Evolutionary conservation across 306 rosid species (phyloP), one percentile per base, ranked within the genome.

Genomic region (Quillaja saponaria): DNA sequence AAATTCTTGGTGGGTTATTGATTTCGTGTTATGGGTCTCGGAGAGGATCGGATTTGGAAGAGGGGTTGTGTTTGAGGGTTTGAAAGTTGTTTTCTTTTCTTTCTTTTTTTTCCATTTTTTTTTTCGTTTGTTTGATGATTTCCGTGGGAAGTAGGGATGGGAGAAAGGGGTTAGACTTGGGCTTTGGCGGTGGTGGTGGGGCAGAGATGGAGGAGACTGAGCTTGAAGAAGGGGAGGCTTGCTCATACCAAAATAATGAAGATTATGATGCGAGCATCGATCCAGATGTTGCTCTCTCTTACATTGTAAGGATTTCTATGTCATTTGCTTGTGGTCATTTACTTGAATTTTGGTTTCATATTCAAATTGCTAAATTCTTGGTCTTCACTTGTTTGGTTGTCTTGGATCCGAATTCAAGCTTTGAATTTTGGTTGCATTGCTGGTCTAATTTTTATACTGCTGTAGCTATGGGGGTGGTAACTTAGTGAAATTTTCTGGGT

Each of bases 221-320:
- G 85, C 99, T 85, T 71, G 99, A 92, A 85, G 96, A 89, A 73
- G 99, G 99, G 64, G 99, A 92, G 66, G 95, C 99, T 1, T 86
- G 80, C 72, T 89, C 87, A 47, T 81, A 67, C 62, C 95, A 85
- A 46, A 81, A 86, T 83, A 75, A 79, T 49, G 85, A 75, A 53
- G 95, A 76, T 72, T 80, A 61, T 50, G 95, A 86, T 51, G 66
- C 91, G 19, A 76, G 77, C 64, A 74, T 89, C 72, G 96, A 92
- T 70, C 96, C 96, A 8, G 96, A 92, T 71, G 81, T 85, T 67
- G 81, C 78, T 64, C 81, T 84, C 71, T 82, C 96, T 69, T 92
- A 92, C 87, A 78, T 92, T 85, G 99, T 92, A 83, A 86, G 95
- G 63, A 10, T 6, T 68, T 52, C 45, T 55, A n/a, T 9, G 48